A percentile compares a stretch with the other conserved stretches of the same genome.
These are phyloP conservation scores for Ceratobasidium sp. DNA, from an alignment of 1,284 basidiomycete genomes.

Conservation along the genomic window DNA sequence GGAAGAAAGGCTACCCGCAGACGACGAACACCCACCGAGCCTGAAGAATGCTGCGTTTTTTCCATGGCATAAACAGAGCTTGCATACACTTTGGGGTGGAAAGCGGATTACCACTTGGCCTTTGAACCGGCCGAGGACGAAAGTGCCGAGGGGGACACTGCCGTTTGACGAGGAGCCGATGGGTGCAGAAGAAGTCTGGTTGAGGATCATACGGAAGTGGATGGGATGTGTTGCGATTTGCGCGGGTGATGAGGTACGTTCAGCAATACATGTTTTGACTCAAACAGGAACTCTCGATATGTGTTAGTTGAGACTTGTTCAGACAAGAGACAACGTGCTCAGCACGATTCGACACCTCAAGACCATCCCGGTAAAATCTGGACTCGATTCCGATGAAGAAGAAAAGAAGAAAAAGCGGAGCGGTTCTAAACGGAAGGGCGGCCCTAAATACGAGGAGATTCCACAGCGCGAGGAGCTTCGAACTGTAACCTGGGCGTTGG, in stretches of 20 bases:
- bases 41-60: constrained; percentile 22
- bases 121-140: neutral
- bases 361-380: neutral
- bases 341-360: neutral
- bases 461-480: neutral
- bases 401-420: too few relatives aligned
- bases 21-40: neutral
- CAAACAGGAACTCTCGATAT: neutral
- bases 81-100: constrained; percentile 26
- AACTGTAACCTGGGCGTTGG: constrained; percentile 32
- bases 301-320: constrained; percentile 28
- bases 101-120: constrained; percentile 6
- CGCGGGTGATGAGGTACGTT: constrained; percentile 24
- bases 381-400: neutral
- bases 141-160: neutral
- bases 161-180: neutral
- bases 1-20: constrained; percentile 3
- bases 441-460: too few relatives aligned
- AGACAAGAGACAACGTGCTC: constrained; percentile 26
- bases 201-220: constrained; percentile 10
- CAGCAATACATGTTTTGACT: too few relatives aligned
- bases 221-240: constrained; percentile 32
- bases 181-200: constrained; percentile 22
- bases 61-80: constrained; percentile 25
- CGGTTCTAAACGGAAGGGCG: too few relatives aligned